phyloP scores from a whole-genome alignment of 805 yeast species.

The Metschnikowia aberdeeniae region DNA sequence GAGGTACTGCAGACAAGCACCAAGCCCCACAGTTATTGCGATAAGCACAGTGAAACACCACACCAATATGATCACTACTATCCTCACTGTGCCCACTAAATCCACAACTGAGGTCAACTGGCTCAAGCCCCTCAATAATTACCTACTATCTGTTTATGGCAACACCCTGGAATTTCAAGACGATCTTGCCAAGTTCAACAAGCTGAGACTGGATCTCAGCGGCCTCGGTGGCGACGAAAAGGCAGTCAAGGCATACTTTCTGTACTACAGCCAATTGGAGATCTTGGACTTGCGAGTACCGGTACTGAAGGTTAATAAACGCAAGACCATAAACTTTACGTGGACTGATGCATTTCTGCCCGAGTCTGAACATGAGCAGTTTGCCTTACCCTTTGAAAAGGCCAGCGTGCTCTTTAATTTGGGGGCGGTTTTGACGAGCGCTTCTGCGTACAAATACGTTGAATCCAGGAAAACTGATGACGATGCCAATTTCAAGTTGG shows the following conservation, averaged over 20 bases:
- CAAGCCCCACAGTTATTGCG: not conserved
- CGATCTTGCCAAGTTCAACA: constrained; percentile 53
- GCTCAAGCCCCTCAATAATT: constrained; percentile 55
- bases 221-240: constrained; percentile 43
- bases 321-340: constrained; percentile 52
- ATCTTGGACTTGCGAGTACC: constrained; percentile 76
- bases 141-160: constrained; percentile 62
- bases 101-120: constrained; percentile 61
- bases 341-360: constrained; percentile 75
- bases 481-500: constrained; percentile 49
- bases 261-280: constrained; percentile 79
- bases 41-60: not conserved
- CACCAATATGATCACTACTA: constrained; percentile 18
- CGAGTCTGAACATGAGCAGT: constrained; percentile 54
- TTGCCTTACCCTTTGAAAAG: constrained; percentile 83
- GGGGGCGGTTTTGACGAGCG: constrained; percentile 56
- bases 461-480: constrained; percentile 27
- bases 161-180: constrained; percentile 49
- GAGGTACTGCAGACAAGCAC: not conserved
- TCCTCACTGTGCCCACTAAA: constrained; percentile 27
- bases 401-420: constrained; percentile 79
- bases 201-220: constrained; percentile 54
- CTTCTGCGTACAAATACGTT: constrained; percentile 36
- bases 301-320: constrained; percentile 44
- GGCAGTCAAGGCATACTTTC: constrained; percentile 54